Conservation (phyloP, 75 land plant genomes). For the Isoetes taiwanensis region DNA sequence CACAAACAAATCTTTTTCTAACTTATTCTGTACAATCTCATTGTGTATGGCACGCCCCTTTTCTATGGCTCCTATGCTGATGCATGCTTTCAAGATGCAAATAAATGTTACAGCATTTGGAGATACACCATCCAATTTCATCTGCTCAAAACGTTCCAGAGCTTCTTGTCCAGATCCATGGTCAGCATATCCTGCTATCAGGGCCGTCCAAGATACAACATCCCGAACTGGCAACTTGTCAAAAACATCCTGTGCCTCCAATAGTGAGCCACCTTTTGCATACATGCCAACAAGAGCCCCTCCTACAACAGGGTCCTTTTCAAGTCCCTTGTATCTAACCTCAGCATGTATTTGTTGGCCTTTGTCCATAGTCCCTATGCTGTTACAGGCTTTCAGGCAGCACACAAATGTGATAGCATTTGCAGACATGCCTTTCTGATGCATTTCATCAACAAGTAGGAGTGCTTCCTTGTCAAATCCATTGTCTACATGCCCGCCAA, state of each 20-base stretch:
- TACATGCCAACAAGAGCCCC: constrained; percentile 52
- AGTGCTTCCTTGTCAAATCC: constrained; percentile 9
- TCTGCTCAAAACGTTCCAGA: constrained; percentile 28
- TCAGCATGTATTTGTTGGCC: constrained; percentile 9
- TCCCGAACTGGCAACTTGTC: constrained; percentile 41
- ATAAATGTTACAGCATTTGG: constrained; percentile 59
- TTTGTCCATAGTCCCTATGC: background rate
- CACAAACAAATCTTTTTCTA: constrained; percentile 30
- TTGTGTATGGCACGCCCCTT: constrained; percentile 5
- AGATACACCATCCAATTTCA: constrained; percentile 30
- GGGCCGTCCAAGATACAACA: constrained; percentile 55
- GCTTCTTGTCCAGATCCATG: constrained; percentile 46
- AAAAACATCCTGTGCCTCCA: constrained; percentile 43
- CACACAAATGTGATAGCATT: background rate
- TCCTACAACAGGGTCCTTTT: constrained; percentile 18
- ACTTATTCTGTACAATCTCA: constrained; percentile 29
- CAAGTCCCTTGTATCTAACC: constrained; percentile 33
- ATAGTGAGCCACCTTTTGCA: constrained; percentile 49
- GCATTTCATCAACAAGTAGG: background rate
- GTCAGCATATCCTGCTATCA: constrained; percentile 54
- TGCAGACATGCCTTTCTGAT: background rate
- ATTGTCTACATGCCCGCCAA: constrained; percentile 13
- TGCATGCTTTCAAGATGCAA: constrained; percentile 45
- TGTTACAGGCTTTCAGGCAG: constrained; percentile 1
- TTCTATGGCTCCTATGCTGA: constrained; percentile 27